These are phyloP conservation scores for Choanephora cucurbitarum DNA, from an alignment of 371 early-diverging fungal genomes.

Conservation along the genomic window DNA sequence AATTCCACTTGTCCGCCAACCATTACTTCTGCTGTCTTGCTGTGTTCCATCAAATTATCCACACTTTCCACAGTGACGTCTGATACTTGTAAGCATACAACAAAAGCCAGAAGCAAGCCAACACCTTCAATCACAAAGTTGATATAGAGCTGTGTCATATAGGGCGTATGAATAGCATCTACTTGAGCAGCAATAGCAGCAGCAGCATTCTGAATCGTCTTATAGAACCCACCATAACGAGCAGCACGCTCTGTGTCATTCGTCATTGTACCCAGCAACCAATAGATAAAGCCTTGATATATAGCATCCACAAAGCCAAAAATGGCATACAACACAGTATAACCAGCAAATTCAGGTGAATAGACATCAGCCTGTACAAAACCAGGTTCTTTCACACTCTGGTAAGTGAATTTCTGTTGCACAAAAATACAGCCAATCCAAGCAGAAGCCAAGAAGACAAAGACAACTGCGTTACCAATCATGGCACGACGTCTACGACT, in stretches of 20 bases:
- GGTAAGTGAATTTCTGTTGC: conserved; percentile 52
- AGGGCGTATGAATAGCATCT: conserved; percentile 45
- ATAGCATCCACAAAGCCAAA: conserved; percentile 73
- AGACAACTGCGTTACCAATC: conserved; percentile 52
- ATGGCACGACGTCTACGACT: conserved; percentile 56
- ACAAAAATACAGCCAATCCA: conserved; percentile 63
- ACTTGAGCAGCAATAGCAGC: conserved; percentile 40
- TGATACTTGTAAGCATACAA: conserved; percentile 25
- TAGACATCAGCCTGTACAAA: conserved; percentile 29
- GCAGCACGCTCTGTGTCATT: conserved; percentile 71
- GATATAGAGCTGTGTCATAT: conserved; percentile 30
- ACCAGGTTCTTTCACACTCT: conserved; percentile 14
- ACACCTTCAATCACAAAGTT: conserved; percentile 30
- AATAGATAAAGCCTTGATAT: conserved; percentile 74
- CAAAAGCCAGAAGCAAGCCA: conserved; percentile 30
- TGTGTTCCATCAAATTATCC: conserved; percentile 30
- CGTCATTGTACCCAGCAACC: conserved; percentile 75
- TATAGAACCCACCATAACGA: conserved; percentile 81
- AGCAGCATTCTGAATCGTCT: conserved; percentile 72
- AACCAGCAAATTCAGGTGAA: conserved; percentile 45
- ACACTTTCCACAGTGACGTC: conserved; percentile 31
- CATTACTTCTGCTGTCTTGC: conserved; percentile 19
- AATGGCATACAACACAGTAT: conserved; percentile 59
- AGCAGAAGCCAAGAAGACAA: conserved; percentile 47
- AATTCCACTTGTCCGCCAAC: conserved; percentile 30